Evolutionary conservation across 257 asterid species (phyloP), one percentile per base, ranked within the genome.

Genomic region (Schizonepeta tenuifolia): DNA sequence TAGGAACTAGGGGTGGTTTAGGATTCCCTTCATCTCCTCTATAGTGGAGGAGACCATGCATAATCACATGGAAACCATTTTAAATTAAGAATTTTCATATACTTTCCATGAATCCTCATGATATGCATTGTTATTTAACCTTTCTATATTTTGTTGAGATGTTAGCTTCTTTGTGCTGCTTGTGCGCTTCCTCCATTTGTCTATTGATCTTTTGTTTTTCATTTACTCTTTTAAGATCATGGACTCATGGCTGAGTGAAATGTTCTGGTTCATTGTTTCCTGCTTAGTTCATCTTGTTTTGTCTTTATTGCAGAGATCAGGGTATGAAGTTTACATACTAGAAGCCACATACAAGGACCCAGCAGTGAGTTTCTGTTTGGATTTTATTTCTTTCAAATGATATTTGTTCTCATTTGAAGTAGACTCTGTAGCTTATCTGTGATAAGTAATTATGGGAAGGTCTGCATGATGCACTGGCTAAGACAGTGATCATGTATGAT

Each of bases 281-380:
- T 75, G 73, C 65, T 75, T 67, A 72, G 56, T 70, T 69, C 71
- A 65, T 71, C 66, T 33, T 20, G 57, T 68, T 33, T 76, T 72
- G 65, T 36, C 76, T 67, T 82, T 70, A 58, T 87, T 83, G 85
- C 97, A 95, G 99, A 90, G 97, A 76, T 90, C 96, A 9, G 99
- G 99, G 21, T 95, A 92, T 86, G 98, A 95, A 80, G 99, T 92
- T 71, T 95, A 88, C 84, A 74, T 95, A 77, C 85, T 95, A 63
- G 99, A 95, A 85, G 98, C 99, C 55, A 51, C 96, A 35, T 95
- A 95, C 86, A 95, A 83, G 86, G 99, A 95, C 71, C 99, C 98
- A 47, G 97, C 43, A 79, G 99, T 95, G 76, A 83, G 96, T 79
- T 80, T 51, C 62, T 72, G 9, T 71, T 51, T 21, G 53, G 43